A percentile compares a stretch with the other conserved stretches of the same genome.
These are phyloP conservation scores for Calycina marina DNA, from an alignment of 2,329 filamentous ascomycete species.

Conservation along the genomic window DNA sequence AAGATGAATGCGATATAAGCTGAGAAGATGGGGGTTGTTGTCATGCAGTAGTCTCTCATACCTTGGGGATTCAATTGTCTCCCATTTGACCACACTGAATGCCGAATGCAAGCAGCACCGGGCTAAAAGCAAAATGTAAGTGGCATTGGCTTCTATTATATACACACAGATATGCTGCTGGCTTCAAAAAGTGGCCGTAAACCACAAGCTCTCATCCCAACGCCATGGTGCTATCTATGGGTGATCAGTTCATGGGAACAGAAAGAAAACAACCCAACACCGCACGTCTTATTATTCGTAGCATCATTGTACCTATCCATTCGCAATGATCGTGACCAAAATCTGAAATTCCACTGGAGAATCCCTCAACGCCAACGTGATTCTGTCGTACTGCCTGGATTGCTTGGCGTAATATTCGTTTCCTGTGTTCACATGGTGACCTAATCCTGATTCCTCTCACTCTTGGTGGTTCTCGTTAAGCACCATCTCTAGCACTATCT, in stretches of 20 bases:
- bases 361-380: background rate
- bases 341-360: background rate
- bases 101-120: background rate
- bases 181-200: too few relatives aligned
- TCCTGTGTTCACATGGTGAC: background rate
- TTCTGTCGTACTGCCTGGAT: background rate
- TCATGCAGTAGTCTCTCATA: too few relatives aligned
- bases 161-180: background rate
- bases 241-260: background rate
- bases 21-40: too few relatives aligned
- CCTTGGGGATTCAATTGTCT: too few relatives aligned
- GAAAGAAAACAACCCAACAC: background rate
- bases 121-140: background rate
- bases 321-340: too few relatives aligned
- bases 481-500: constrained; percentile 83
- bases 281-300: background rate
- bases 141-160: background rate
- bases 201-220: background rate
- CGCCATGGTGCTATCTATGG: background rate
- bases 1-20: background rate
- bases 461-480: constrained; percentile 67
- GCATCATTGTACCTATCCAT: background rate
- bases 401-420: background rate
- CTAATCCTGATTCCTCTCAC: constrained; percentile 9
- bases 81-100: too few relatives aligned